phyloP scores from a whole-genome alignment of 2,329 filamentous ascomycete genomes.

The Aspergillus novofumigatus region DNA sequence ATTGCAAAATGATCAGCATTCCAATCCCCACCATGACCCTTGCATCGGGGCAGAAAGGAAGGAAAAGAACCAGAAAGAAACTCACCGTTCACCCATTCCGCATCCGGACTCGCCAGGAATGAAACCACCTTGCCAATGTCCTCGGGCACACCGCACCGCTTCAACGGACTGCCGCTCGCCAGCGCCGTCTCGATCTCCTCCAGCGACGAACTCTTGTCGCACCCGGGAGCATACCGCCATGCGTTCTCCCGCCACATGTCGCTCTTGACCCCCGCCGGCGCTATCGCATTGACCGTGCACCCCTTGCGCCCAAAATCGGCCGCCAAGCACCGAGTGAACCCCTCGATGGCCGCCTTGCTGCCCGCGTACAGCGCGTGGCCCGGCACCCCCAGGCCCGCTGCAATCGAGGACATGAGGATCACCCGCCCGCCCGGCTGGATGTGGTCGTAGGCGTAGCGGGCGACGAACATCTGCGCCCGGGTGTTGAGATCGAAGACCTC shows the following conservation, averaged over 20 bases:
- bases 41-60: not conserved
- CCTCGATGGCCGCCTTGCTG: conserved; percentile 59
- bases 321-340: conserved; percentile 56
- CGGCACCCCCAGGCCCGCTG: conserved; percentile 45
- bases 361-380: conserved; percentile 50
- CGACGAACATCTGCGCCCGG: conserved; percentile 61
- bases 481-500: conserved; percentile 60
- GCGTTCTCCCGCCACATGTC: conserved; percentile 73
- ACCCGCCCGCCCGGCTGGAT: conserved; percentile 66
- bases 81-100: conserved; percentile 63
- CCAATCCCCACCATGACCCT: not conserved
- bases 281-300: conserved; percentile 59
- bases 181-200: conserved; percentile 50
- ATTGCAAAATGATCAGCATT: not conserved
- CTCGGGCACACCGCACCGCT: conserved; percentile 54
- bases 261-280: conserved; percentile 55
- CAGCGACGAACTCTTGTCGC: conserved; percentile 53
- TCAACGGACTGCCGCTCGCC: conserved; percentile 55
- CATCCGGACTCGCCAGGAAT: conserved; percentile 54
- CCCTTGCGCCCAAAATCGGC: conserved; percentile 54
- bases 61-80: not conserved
- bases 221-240: conserved; percentile 61
- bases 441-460: conserved; percentile 64
- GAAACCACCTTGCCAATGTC: conserved; percentile 58
- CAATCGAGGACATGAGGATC: conserved; percentile 64